Base-by-base conservation (phyloP, 2,329 filamentous ascomycete species). In the Botrytis tulipae region DNA sequence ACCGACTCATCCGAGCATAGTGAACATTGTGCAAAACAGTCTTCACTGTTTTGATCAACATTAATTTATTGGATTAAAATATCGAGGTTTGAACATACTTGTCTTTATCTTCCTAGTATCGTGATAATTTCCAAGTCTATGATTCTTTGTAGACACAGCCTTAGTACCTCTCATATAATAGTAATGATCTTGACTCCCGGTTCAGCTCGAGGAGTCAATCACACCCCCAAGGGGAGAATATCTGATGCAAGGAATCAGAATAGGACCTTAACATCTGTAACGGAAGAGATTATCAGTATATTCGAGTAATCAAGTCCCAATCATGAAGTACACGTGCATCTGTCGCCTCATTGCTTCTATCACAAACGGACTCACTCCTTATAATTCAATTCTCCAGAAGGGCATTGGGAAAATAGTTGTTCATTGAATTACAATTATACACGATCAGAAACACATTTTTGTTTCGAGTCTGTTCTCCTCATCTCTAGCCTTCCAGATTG, bases 361-460 rank as follows among this genome's bases (percentile, higher is more conserved):
- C n/a, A 29, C 51, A 57, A 29, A 57, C 7, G 51, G 7, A 57
- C 51, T 9, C n/a, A 18, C n/a, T 57, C n/a, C 14, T 32, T 57
- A 1, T 57, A 14, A 57, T 57, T 29, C 18, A n/a, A n/a, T 57
- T 54, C 16, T 9, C n/a, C 51, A n/a, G n/a, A 18, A n/a, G 8
- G 51, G 4, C 14, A 9, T 18, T 29, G 51, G 32, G 9, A 40
- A 54, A 29, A 40, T 9, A 54, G 22, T 22, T 54, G 22, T 22
- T 29, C 35, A 29, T 40, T 68, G 32, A 48, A 68, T 68, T 68
- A 54, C 25, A 29, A 48, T 35, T 42, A 32, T 68, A 57, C 65
- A 14, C 14, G n/a, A 57, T 48, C 18, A 1, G 25, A 68, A n/a
- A 42, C 35, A 29, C 22, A 54, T 65, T n/a, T 29, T 20, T 51